phyloP scores from a whole-genome alignment of 371 early-diverging fungal species.

The Mucor racemosus region DNA sequence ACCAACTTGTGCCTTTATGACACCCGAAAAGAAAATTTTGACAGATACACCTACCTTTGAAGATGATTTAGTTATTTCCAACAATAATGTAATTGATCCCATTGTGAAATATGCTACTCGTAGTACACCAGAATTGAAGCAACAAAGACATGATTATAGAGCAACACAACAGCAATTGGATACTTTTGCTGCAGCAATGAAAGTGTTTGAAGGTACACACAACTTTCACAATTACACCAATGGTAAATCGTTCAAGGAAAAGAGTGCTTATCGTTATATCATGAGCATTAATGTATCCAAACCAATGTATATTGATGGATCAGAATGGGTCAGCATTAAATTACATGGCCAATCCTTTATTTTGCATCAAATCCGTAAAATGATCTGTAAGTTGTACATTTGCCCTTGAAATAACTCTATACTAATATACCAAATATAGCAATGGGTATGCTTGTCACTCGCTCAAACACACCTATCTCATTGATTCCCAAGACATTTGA shows the following conservation, averaged over 20 bases:
- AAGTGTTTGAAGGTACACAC: slow-evolving; percentile 86
- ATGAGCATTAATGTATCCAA: slow-evolving; percentile 76
- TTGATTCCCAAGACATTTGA: slow-evolving; percentile 74
- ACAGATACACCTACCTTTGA: slow-evolving; percentile 24
- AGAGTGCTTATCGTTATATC: slow-evolving; percentile 81
- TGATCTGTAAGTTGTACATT: slow-evolving; percentile 79
- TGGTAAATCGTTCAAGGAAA: slow-evolving; percentile 76
- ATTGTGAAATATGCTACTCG: slow-evolving; percentile 37
- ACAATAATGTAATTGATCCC: slow-evolving; percentile 14
- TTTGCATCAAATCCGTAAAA: slow-evolving; percentile 99
- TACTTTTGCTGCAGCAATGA: slow-evolving; percentile 71
- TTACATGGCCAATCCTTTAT: slow-evolving; percentile 99
- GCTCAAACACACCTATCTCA: slow-evolving; percentile 72
- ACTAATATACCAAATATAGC: slow-evolving; percentile 33
- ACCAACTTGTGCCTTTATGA: slow-evolving; percentile 90
- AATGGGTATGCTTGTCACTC: slow-evolving; percentile 79
- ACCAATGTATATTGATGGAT: slow-evolving; percentile 76
- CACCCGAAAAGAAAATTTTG: slow-evolving; percentile 33
- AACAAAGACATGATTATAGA: slow-evolving; percentile 69
- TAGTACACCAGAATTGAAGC: slow-evolving; percentile 42
- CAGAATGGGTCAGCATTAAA: slow-evolving; percentile 93
- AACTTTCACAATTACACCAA: slow-evolving; percentile 98
- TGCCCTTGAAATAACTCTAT: background rate
- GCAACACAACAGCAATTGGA: slow-evolving; percentile 63
- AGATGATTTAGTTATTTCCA: slow-evolving; percentile 27